Evolutionary conservation across 2,329 filamentous ascomycete species (phyloP).

Genomic region (Pseudogymnoascus sp.): DNA sequence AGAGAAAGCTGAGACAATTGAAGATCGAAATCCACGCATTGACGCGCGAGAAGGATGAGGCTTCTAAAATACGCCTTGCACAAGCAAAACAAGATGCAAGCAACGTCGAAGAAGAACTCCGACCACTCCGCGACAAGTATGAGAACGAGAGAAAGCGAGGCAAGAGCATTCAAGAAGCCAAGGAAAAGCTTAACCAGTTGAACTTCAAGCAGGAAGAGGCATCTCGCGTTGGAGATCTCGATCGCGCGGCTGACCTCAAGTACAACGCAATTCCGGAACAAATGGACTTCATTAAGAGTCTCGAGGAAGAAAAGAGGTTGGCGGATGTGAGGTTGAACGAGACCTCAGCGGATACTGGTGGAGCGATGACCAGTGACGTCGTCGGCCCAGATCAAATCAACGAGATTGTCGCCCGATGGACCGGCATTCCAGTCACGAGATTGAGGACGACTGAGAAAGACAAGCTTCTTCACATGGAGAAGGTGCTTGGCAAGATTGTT

Average conservation of each 20-base stretch:
- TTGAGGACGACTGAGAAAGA: constrained; percentile 95
- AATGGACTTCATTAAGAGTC: constrained; percentile 65
- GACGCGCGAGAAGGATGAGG: constrained; percentile 88
- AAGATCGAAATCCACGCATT: constrained; percentile 97
- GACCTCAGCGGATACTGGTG: constrained; percentile 47
- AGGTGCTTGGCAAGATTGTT: constrained; percentile 71
- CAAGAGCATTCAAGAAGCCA: constrained; percentile 86
- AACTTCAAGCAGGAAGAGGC: constrained; percentile 90
- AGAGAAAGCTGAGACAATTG: constrained; percentile 80
- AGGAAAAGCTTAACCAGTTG: constrained; percentile 86
- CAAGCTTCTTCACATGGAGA: constrained; percentile 97
- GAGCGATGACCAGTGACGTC: constrained; percentile 79
- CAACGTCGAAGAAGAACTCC: constrained; percentile 88
- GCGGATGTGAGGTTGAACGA: constrained; percentile 64
- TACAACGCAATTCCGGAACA: constrained; percentile 97
- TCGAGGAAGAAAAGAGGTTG: constrained; percentile 72
- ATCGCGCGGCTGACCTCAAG: constrained; percentile 84
- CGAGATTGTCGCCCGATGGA: constrained; percentile 94
- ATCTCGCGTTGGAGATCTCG: constrained; percentile 76
- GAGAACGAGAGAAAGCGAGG: constrained; percentile 85
- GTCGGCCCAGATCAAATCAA: constrained; percentile 98
- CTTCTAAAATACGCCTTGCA: constrained; percentile 73
- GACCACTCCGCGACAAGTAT: constrained; percentile 90
- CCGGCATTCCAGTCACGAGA: constrained; percentile 92
- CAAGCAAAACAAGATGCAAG: constrained; percentile 84